These are phyloP conservation scores for Rhizopus arrhizus DNA, from an alignment of 371 early-diverging fungal genomes.

Conservation along the genomic window DNA sequence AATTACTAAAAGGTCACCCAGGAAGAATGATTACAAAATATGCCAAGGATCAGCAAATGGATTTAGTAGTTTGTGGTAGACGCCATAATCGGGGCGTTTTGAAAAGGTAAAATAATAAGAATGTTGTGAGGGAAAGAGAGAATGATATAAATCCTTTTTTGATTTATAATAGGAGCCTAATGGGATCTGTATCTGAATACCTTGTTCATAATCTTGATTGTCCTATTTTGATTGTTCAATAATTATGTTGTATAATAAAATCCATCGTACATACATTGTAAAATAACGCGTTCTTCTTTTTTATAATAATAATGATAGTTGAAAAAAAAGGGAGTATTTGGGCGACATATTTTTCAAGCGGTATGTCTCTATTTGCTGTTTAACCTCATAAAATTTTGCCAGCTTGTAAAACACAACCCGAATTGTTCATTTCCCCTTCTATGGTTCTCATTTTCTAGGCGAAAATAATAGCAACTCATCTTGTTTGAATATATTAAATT, in stretches of 20 bases:
- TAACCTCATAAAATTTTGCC: too few species aligned
- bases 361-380: too few species aligned
- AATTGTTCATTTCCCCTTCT: too few species aligned
- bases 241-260: slow-evolving; percentile 2
- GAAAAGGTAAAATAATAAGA: slow-evolving; percentile 26
- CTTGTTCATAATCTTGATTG: slow-evolving; percentile 30
- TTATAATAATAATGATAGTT: too few species aligned
- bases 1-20: slow-evolving; percentile 14
- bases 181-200: slow-evolving; percentile 40
- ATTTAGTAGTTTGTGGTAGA: slow-evolving; percentile 34
- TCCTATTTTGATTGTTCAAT: slow-evolving; percentile 28
- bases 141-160: neutral
- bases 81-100: slow-evolving; percentile 28
- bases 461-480: too few species aligned
- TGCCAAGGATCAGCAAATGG: slow-evolving; percentile 17
- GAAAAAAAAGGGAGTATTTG: too few species aligned
- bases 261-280: neutral
- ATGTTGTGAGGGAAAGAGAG: neutral
- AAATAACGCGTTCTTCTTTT: neutral
- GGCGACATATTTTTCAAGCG: too few species aligned
- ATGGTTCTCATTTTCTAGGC: too few species aligned
- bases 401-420: too few species aligned
- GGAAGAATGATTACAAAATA: slow-evolving; percentile 8
- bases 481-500: too few species aligned
- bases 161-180: slow-evolving; percentile 20